Conservation (phyloP, 257 asterid species). For the Capsicum baccatum region DNA sequence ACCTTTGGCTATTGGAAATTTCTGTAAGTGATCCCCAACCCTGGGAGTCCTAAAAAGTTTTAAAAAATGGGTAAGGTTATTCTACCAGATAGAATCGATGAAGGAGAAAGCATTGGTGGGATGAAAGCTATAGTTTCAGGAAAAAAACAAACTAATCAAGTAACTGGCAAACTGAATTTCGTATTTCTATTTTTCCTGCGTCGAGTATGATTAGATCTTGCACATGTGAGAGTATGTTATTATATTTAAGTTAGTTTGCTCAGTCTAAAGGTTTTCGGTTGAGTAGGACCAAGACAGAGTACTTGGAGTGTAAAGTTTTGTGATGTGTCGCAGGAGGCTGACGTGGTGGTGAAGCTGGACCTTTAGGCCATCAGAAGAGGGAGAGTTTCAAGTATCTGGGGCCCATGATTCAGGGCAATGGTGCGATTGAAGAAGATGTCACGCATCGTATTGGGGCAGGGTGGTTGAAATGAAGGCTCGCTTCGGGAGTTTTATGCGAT, state of each 20-base stretch:
- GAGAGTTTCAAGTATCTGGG: too few species aligned
- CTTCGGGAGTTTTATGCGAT: too few species aligned
- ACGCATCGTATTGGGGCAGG: too few species aligned
- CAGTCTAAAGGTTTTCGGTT: too few species aligned
- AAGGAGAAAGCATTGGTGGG: not conserved
- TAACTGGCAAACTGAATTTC: not conserved
- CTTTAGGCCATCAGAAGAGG: too few species aligned
- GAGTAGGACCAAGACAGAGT: too few species aligned
- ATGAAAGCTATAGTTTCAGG: conserved; percentile 1
- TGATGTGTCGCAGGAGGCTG: too few species aligned
- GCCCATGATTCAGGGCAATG: too few species aligned
- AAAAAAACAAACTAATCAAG: not conserved
- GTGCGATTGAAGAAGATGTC: too few species aligned
- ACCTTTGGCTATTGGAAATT: not conserved
- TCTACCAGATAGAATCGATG: not conserved
- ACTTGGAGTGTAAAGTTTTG: too few species aligned
- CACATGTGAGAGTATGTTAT: not conserved
- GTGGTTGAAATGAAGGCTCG: too few species aligned
- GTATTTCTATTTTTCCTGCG: not conserved
- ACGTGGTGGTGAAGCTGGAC: too few species aligned
- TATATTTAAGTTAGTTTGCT: not conserved
- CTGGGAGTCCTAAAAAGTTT: not conserved
- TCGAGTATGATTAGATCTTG: not conserved
- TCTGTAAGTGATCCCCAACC: not conserved
- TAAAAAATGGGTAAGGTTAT: not conserved